phyloP scores from a whole-genome alignment of 75 land plant genomes.

The Picea glauca region DNA sequence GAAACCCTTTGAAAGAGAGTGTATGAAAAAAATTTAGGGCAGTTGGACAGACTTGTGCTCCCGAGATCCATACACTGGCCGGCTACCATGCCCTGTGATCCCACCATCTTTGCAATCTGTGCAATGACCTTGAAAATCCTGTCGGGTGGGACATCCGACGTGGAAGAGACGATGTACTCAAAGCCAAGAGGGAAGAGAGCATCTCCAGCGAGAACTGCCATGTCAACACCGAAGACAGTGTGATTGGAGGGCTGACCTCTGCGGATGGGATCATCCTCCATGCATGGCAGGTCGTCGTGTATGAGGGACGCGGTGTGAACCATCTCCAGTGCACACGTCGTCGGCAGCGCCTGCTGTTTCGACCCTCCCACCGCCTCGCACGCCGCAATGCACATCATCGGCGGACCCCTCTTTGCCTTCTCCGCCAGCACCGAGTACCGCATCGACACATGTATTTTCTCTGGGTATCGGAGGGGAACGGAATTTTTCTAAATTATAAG shows the following conservation, averaged over 20 bases:
- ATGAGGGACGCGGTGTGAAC: conserved; percentile 61
- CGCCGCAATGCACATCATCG: conserved; percentile 72
- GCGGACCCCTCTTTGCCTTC: conserved; percentile 53
- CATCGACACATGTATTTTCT: conserved; percentile 53
- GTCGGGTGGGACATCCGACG: conserved; percentile 25
- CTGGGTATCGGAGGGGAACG: conserved; percentile 32
- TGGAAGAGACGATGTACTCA: conserved; percentile 40
- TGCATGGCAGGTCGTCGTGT: conserved; percentile 79
- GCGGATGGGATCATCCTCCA: conserved; percentile 66
- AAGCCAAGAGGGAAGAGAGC: conserved; percentile 67
- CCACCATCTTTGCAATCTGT: conserved; percentile 62
- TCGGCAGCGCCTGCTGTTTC: conserved; percentile 53
- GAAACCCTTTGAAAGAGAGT: too few relatives aligned
- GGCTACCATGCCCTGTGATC: conserved; percentile 66
- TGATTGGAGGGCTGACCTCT: conserved; percentile 57
- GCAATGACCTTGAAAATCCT: conserved; percentile 34
- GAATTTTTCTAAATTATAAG: conserved; percentile 97
- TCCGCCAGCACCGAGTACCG: conserved; percentile 47
- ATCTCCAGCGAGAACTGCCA: conserved; percentile 67
- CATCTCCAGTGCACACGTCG: conserved; percentile 72
- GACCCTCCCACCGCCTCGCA: conserved; percentile 71
- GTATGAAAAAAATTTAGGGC: too few relatives aligned
- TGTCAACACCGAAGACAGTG: conserved; percentile 49
- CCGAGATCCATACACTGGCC: conserved; percentile 57
- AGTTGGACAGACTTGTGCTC: conserved; percentile 8